Evolutionary conservation across 345 rosid genomes (phyloP), one percentile per base, ranked within the genome.

Genomic region (Eucalyptus pauciflora): DNA sequence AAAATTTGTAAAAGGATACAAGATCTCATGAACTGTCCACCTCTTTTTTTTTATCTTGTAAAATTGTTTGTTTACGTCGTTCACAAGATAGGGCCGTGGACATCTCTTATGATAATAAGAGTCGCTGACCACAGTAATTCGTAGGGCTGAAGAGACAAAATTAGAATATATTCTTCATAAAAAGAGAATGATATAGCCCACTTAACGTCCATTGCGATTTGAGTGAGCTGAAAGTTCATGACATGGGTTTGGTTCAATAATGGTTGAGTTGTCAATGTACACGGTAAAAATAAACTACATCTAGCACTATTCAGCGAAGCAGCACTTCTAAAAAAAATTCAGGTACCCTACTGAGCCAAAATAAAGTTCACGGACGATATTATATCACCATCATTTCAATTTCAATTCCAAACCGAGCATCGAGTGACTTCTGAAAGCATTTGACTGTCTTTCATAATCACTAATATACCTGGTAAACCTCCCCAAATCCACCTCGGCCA

Each of bases 401-500:
- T 69, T 69, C 25, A 33, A 69, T 1, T 4, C 11, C 7, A 69
- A 69, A 69, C 43, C 24, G 7, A 69, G 80, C 22, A 31, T 69
- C 80, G 1, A 69, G 10, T 4, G 80, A 31, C 12, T 69, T 69
- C 24, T 69, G 43, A 31, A 67, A 7, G 41, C 22, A 31, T 67
- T 67, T 29, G 10, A 16, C 2, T n/a, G 11, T 4, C 80, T 17
- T 33, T 20, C 45, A 33, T 33, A 71, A 71, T 71, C 81, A 71
- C 45, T 17, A 69, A 48, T 87, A 89, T 60, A 91, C 50, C 54
- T 92, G 87, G 11, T 89, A 90, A 48, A 93, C 41, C 10, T 91
- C 81, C 45, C 81, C 81, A 4, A 71, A 71, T 33, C 81, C 81
- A 18, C 81, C 81, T 17, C 2, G 25, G 81, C 81, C 81, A 10